A percentile compares a stretch with the other conserved stretches of the same genome.
Evolutionary conservation across 2,329 filamentous ascomycete genomes (phyloP).

Genomic region (Trichoderma sp.): DNA sequence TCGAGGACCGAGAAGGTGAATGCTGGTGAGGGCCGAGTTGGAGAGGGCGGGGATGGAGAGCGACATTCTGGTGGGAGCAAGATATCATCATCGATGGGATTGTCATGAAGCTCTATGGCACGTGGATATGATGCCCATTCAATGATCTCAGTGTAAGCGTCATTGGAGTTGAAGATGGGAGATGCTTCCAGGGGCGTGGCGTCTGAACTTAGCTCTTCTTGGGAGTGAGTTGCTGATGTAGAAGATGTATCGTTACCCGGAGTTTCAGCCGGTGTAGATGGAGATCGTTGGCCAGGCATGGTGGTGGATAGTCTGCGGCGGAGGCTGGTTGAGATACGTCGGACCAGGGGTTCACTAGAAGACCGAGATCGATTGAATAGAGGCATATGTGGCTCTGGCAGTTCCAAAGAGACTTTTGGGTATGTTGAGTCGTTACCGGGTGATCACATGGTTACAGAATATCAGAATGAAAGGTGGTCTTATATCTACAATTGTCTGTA

Average conservation of each 20-base stretch:
- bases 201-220: background rate
- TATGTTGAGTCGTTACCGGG: background rate
- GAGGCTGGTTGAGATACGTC: background rate
- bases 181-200: background rate
- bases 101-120: background rate
- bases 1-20: background rate
- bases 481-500: background rate
- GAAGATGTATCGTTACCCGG: background rate
- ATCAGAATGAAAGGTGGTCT: background rate
- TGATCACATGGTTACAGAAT: background rate
- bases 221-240: background rate
- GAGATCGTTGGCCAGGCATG: background rate
- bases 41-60: background rate
- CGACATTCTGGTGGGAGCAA: background rate
- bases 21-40: background rate
- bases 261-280: background rate
- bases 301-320: background rate
- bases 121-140: background rate
- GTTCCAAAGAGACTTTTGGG: background rate
- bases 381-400: background rate
- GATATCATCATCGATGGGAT: background rate
- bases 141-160: background rate
- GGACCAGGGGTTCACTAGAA: background rate
- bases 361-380: background rate
- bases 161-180: background rate